These are phyloP conservation scores for Castanopsis chinensis DNA, from an alignment of 306 rosid genomes.

Conservation along the genomic window DNA sequence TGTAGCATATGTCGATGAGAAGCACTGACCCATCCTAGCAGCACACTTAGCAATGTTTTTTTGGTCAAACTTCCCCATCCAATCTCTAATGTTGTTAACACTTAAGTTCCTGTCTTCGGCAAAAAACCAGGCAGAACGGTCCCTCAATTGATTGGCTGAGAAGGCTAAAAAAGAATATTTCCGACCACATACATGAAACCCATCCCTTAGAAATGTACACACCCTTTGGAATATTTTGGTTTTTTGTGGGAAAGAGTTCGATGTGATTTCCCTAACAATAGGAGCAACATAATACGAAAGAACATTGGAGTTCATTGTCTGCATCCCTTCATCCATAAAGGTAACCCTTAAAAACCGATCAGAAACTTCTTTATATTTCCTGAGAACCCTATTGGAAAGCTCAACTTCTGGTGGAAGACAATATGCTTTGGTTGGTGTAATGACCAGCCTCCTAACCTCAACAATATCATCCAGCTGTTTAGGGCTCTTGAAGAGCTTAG, in stretches of 20 bases:
- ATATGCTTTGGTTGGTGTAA: constrained; percentile 85
- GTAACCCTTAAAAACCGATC: constrained; percentile 81
- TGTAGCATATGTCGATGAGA: constrained; percentile 89
- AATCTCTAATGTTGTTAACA: constrained; percentile 29
- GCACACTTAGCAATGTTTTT: constrained; percentile 75
- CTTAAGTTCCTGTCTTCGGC: constrained; percentile 38
- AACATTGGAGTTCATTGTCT: constrained; percentile 52
- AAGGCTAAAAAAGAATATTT: constrained; percentile 75
- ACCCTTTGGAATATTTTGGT: constrained; percentile 60
- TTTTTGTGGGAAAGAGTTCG: constrained; percentile 51
- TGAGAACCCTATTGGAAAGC: constrained; percentile 78
- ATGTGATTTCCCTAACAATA: constrained; percentile 65
- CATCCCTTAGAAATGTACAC: constrained; percentile 44
- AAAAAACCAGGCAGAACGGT: constrained; percentile 92
- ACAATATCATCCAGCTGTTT: constrained; percentile 52
- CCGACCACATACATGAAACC: constrained; percentile 68
- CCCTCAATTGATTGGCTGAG: constrained; percentile 82
- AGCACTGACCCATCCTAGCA: constrained; percentile 89
- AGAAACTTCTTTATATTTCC: constrained; percentile 59
- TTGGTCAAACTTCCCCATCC: constrained; percentile 75
- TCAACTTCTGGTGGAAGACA: constrained; percentile 81
- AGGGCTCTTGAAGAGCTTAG: constrained; percentile 57
- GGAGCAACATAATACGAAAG: constrained; percentile 67
- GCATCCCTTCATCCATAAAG: constrained; percentile 95
- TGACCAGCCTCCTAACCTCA: constrained; percentile 75